Conservation (phyloP, 192 early-diverging fungal species). For the Coemansia sp. region DNA sequence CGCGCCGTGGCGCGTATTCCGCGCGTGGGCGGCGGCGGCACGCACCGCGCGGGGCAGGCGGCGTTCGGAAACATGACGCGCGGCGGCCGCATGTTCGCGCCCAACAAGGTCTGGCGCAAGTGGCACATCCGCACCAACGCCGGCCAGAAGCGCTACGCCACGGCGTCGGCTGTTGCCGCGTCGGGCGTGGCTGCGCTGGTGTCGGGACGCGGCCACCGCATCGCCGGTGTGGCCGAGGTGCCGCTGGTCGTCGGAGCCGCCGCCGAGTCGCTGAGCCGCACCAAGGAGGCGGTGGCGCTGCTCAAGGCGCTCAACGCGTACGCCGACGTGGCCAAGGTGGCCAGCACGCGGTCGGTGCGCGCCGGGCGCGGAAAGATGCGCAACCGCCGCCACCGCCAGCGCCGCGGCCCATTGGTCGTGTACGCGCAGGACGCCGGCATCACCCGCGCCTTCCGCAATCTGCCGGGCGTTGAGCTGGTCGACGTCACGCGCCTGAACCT, state of each 20-base stretch:
- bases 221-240: constrained; percentile 90
- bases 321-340: constrained; percentile 93
- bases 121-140: constrained; percentile 99
- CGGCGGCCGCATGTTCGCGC: constrained; percentile 99
- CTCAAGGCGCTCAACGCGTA: constrained; percentile 94
- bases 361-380: constrained; percentile 97
- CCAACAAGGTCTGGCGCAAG: constrained; percentile 99
- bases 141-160: constrained; percentile 98
- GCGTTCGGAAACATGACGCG: constrained; percentile 99
- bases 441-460: constrained; percentile 95
- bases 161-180: constrained; percentile 96
- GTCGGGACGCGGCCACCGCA: constrained; percentile 95
- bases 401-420: constrained; percentile 96
- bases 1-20: constrained; percentile 99
- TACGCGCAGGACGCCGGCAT: constrained; percentile 95
- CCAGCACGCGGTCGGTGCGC: constrained; percentile 93
- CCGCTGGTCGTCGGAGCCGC: constrained; percentile 86
- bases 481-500: constrained; percentile 93
- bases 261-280: constrained; percentile 85
- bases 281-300: constrained; percentile 91
- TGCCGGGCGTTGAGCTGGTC: constrained; percentile 96
- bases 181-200: constrained; percentile 90
- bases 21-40: constrained; percentile 95
- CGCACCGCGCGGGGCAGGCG: constrained; percentile 96
- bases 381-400: constrained; percentile 95